Evolutionary conservation across 495 filamentous ascomycete species (phyloP), one percentile per base, ranked within the genome.

Genomic region (Talaromyces borbonicus): DNA sequence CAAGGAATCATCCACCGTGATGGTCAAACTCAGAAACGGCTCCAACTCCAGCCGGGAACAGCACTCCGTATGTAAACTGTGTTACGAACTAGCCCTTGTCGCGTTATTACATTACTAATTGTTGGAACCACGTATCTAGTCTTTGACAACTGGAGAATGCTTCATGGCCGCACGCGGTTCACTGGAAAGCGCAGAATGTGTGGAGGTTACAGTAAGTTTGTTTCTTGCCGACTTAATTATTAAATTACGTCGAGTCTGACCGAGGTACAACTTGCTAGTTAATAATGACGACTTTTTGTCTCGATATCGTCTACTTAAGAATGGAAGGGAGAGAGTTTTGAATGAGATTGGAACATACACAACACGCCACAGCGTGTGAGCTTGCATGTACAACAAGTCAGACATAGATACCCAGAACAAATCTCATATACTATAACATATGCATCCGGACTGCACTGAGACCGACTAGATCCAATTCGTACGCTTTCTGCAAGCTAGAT

Each of bases 81-180:
- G n/a, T n/a, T n/a, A n/a, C n/a, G n/a, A n/a, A n/a, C 18, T 14
- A 36, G 33, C 18, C 22, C 9, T 20, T 38, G 1, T 38, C 22
- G 7, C 30, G 16, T n/a, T 29, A 5, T 11, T 29, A 29, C 26
- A 11, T 6, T 5, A 29, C 26, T 29, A n/a, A n/a, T n/a, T n/a
- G n/a, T n/a, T n/a, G n/a, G n/a, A n/a, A n/a, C n/a, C n/a, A n/a
- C n/a, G n/a, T n/a, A n/a, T n/a, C n/a, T n/a, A 87, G 82, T 95
- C 15, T 95, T 97, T 58, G 87, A 97, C 60, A 96, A 97, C 56
- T 96, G 89, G 89, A 75, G 90, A 48, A 86, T 94, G 46, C 62
- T 97, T 37, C 90, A 97, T 61, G 90, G 88, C 3, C 71, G 90
- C 50, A 75, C 77, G 16, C 73, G 77, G 11, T 97, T 95, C 55